phyloP scores from a whole-genome alignment of 768 basidiomycete genomes.

The Kwoniella pini region DNA sequence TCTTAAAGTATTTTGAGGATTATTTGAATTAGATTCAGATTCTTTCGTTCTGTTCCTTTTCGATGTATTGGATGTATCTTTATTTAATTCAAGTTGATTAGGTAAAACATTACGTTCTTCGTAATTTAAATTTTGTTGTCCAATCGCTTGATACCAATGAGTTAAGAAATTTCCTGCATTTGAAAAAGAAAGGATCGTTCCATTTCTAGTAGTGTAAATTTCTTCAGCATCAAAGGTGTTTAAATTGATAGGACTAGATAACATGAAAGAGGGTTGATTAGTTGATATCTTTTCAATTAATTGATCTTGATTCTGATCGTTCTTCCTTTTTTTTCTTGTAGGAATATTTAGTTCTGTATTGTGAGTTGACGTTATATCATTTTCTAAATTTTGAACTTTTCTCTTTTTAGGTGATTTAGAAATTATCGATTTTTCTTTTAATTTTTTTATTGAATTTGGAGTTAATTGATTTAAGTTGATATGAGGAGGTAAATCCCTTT shows the following conservation, averaged over 20 bases:
- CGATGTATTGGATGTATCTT: not conserved
- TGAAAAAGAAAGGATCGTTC: slow-evolving; percentile 14
- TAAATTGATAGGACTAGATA: too few species aligned
- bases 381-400: not conserved
- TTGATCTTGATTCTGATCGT: not conserved
- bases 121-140: slow-evolving; percentile 11
- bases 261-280: too few species aligned
- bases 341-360: not conserved
- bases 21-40: not conserved
- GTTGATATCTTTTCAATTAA: too few species aligned
- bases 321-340: not conserved
- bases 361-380: not conserved
- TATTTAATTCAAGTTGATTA: not conserved
- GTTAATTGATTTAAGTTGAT: not conserved
- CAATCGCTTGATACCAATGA: slow-evolving; percentile 27
- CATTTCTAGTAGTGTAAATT: not conserved
- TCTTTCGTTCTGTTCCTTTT: not conserved
- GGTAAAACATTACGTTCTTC: not conserved
- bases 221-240: too few species aligned
- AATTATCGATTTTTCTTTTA: not conserved
- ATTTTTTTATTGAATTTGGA: not conserved
- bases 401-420: not conserved
- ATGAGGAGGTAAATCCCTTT: slow-evolving; percentile 10
- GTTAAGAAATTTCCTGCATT: slow-evolving; percentile 24
- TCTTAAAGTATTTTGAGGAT: slow-evolving; percentile 19